These are phyloP conservation scores for Gossypium mustelinum DNA, from an alignment of 345 rosid genomes.

Conservation along the genomic window DNA sequence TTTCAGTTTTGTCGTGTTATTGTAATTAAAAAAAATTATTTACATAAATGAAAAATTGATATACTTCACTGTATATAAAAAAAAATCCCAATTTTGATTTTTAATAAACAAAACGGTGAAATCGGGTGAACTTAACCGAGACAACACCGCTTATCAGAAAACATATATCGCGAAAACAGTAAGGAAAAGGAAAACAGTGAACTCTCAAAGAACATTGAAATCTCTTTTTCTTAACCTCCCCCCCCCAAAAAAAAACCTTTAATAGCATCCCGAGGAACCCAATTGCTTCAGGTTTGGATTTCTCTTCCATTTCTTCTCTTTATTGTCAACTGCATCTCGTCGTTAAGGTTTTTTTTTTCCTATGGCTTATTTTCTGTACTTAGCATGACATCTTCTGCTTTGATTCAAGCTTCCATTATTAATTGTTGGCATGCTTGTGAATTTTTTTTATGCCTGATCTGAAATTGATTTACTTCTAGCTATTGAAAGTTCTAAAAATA, in stretches of 20 bases:
- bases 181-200: not conserved
- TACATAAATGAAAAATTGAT: no score
- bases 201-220: not conserved
- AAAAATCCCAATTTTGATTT: no score
- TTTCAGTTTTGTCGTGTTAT: no score
- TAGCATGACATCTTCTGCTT: not conserved
- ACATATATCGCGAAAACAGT: not conserved
- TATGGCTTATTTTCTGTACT: no score
- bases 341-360: not conserved
- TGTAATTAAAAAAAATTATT: no score
- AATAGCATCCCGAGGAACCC: not conserved
- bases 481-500: not conserved
- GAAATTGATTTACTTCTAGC: not conserved
- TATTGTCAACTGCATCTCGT: not conserved
- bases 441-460: not conserved
- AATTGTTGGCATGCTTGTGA: not conserved
- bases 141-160: not conserved
- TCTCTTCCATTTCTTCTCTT: not conserved
- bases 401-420: not conserved
- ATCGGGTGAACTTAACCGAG: no score
- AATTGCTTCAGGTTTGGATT: not conserved
- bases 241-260: not conserved
- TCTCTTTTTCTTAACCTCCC: not conserved
- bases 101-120: no score
- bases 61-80: no score